Base-by-base conservation (phyloP, 257 asterid species). In the Nicotiana sylvestris region DNA sequence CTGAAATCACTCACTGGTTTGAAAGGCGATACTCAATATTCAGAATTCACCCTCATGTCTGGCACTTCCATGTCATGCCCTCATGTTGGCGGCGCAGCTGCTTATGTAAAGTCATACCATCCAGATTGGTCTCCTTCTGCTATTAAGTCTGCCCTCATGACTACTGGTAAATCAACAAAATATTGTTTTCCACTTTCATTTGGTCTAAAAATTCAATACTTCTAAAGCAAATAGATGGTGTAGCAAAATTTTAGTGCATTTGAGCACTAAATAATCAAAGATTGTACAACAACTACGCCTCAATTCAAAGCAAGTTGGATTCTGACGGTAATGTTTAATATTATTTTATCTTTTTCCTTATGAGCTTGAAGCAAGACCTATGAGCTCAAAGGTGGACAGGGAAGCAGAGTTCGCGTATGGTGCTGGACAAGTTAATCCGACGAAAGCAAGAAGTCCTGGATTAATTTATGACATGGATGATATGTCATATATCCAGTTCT, bases 61-160 rank as follows among this genome's bases (percentile, higher is more conserved):
- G 99, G 99, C 55, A 95, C 99, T 29, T 95, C 99, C 33, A 95
- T 95, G 98, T 74, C 99, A 0, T 94, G 99, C 82, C 99, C 99
- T n/a, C 99, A 95, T 68, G 91, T 91, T 25, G 90, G 89, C 25
- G 98, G 98, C 16, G 87, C 82, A 3, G 96, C 97, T 72, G 99
- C 99, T 76, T 95, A 94, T 65, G 95, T 95, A 12, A 95, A 92
- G 79, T 95, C 99, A 4, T 93, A 90, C 85, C 98, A 83, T 85
- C 97, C 97, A 8, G 82, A 80, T 0, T 95, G 99, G 99, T 92
- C 99, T 53, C 94, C 97, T 0, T 92, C 99, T 13, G 97, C 97
- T 2, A 92, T 95, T 81, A 91, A 89, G 88, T 95, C 99, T 18
- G 97, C 99, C 86, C 85, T 95, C 86, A 85, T 95, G 91, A 94